Evolutionary conservation across 2,329 filamentous ascomycete species (phyloP).

Genomic region (Alternaria triticimaculans): DNA sequence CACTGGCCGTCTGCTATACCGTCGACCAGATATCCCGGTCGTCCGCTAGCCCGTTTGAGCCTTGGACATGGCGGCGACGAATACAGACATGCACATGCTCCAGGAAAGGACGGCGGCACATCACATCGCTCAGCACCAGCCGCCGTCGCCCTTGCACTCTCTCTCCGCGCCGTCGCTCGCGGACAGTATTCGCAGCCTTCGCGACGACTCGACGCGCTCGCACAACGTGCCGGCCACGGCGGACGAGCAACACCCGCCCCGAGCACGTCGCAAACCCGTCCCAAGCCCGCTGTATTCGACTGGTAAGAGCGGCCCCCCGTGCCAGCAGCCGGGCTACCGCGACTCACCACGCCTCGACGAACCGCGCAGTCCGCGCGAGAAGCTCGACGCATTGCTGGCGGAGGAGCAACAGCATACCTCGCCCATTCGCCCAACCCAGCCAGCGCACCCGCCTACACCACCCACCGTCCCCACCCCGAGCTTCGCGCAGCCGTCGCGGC

Average conservation of each 20-base stretch:
- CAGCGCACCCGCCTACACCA: conserved; percentile 14
- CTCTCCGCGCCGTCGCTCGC: conserved; percentile 32
- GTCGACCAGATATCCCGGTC: conserved; percentile 23
- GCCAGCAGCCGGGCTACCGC: conserved; percentile 30
- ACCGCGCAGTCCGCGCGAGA: conserved; percentile 49
- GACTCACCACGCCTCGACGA: conserved; percentile 44
- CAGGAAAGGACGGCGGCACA: conserved; percentile 20
- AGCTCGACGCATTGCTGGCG: conserved; percentile 48
- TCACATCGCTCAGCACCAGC: conserved; percentile 16
- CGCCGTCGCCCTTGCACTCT: conserved; percentile 13
- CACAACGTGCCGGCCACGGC: conserved; percentile 23
- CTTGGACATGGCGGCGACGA: conserved; percentile 29
- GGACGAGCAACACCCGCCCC: conserved; percentile 22
- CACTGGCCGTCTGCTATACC: conserved; percentile 12
- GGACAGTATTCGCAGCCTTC: conserved; percentile 39
- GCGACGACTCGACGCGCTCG: conserved; percentile 37
- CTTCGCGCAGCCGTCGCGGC: conserved; percentile 27
- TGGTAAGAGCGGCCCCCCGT: conserved; percentile 13
- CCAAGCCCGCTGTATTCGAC: conserved; percentile 39
- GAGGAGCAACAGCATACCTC: conserved; percentile 33
- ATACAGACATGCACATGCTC: conserved; percentile 44
- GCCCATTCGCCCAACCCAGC: conserved; percentile 22
- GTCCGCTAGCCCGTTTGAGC: conserved; percentile 40
- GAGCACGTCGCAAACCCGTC: conserved; percentile 28
- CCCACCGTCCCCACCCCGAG: conserved; percentile 15